phyloP scores from a whole-genome alignment of 768 basidiomycete genomes.

The Cantharellus cinnabarinus region DNA sequence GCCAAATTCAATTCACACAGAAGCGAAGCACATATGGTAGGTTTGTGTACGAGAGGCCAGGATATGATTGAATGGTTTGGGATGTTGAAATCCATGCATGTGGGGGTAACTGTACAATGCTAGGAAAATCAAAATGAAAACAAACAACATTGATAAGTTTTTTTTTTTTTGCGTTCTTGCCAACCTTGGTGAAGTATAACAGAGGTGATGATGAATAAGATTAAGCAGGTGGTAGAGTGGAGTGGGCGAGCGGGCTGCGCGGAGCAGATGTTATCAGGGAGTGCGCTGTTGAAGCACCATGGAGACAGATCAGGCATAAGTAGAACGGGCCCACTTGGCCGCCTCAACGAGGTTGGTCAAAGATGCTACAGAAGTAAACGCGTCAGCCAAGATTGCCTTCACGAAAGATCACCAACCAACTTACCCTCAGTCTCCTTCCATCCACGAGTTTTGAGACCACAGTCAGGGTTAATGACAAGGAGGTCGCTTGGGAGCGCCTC shows the following conservation, averaged over 20 bases:
- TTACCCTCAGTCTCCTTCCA: conserved; percentile 89
- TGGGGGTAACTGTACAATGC: not conserved
- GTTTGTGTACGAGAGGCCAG: too few species aligned
- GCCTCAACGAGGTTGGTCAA: conserved; percentile 72
- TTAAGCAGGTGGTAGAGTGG: not conserved
- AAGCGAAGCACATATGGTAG: too few species aligned
- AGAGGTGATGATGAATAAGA: not conserved
- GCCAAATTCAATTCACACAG: too few species aligned
- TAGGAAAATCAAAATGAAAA: not conserved
- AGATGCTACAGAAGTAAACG: conserved; percentile 25
- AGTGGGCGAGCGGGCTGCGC: not conserved
- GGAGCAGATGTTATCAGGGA: not conserved
- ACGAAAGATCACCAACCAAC: not conserved
- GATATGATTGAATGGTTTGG: not conserved
- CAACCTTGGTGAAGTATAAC: not conserved
- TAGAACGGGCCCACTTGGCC: conserved; percentile 82
- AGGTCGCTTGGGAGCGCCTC: conserved; percentile 59
- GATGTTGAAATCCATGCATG: not conserved
- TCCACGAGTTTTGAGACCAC: conserved; percentile 95
- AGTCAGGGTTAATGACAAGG: conserved; percentile 91
- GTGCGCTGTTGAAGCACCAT: conserved; percentile 73
- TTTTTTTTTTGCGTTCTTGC: not conserved
- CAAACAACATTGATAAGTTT: not conserved
- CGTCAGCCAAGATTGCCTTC: not conserved
- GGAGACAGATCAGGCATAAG: conserved; percentile 37